Evolutionary conservation across 345 rosid genomes (phyloP), one percentile per base, ranked within the genome.

Genomic region (Adansonia digitata): DNA sequence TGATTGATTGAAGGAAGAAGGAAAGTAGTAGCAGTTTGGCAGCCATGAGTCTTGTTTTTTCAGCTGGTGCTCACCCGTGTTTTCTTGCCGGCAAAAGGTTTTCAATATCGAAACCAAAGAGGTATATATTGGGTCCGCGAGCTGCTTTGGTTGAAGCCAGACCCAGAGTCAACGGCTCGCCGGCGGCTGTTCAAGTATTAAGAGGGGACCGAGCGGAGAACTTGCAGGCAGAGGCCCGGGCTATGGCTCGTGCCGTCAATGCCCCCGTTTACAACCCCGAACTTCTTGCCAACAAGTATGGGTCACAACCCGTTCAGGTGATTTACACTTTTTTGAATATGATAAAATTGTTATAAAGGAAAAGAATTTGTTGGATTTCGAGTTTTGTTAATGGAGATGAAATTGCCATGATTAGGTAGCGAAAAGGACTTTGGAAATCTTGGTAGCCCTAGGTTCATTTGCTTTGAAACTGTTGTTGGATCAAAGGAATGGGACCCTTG

Each of bases 231-330:
- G 98, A 94, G 86, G 89, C 84, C 12, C 78, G 83, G 46, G 98
- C 98, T 80, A 83, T 94, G 90, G 75, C 87, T 6, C 97, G 98
- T 8, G 97, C 98, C 2, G 86, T 79, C 76, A 89, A 91, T 77
- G 95, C 98, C 37, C 82, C 98, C 34, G 79, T 87, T n/a, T 94
- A 92, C 72, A 82, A 83, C 60, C 88, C 98, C 27, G 88, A 94
- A 75, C 84, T 87, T n/a, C 91, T 94, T 43, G 77, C 94, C n/a
- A 68, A 56, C 64, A 87, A 82, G 52, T 91, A 90, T 69, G 90
- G 97, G 71, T 83, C 92, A 18, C 91, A 86, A 71, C 98, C 98
- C 12, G 3, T 91, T 77, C 83, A 91, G 98, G 98, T 90, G 45
- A 5, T n/a, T n/a, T 53, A 20, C 26, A 8, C 20, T 77, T 66